Evolutionary conservation across 2,329 filamentous ascomycete genomes (phyloP).

Genomic region (Penicillium sp.): DNA sequence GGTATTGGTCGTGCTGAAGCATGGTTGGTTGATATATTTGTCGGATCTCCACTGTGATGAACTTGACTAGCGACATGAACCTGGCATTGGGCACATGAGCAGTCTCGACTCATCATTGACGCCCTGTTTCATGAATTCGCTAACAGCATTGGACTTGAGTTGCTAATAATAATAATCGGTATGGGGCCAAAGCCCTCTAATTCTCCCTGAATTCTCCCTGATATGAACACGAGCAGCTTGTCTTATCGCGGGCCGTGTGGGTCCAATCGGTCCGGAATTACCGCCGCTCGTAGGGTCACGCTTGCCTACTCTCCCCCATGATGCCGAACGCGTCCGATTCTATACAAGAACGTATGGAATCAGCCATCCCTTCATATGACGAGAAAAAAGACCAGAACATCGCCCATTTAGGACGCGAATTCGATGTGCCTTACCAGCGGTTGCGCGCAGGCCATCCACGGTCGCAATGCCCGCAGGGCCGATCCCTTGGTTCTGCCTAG

Average conservation of each 20-base stretch:
- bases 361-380: neutral
- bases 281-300: neutral
- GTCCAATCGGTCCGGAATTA: neutral
- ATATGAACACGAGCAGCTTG: neutral
- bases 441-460: neutral
- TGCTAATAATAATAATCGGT: neutral
- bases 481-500: too few species aligned
- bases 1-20: neutral
- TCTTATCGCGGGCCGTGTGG: neutral
- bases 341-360: neutral
- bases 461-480: too few species aligned
- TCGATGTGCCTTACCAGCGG: neutral
- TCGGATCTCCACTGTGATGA: neutral
- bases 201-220: neutral
- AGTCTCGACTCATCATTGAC: neutral
- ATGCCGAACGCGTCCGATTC: neutral
- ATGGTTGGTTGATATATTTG: neutral
- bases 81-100: neutral
- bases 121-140: neutral
- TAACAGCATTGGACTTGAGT: neutral
- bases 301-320: neutral
- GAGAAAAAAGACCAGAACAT: neutral
- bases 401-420: neutral
- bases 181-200: too few species aligned
- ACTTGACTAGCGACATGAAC: neutral